These are phyloP conservation scores for Exophiala bonariae DNA, from an alignment of 2,329 filamentous ascomycete genomes.

Conservation along the genomic window DNA sequence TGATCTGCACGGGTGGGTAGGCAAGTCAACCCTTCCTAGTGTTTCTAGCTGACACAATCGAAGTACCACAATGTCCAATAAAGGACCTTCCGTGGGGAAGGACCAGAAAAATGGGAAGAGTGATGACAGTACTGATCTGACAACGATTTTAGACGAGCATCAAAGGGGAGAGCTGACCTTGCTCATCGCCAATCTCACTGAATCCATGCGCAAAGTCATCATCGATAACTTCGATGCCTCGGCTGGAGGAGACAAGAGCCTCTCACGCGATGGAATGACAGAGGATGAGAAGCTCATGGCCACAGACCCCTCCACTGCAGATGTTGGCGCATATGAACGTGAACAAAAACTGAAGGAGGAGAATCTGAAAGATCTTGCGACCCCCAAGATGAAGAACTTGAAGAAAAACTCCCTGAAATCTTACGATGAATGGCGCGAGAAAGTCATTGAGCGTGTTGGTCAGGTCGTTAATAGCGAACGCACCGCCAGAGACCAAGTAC, in stretches of 20 bases:
- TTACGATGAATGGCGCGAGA: conserved; percentile 79
- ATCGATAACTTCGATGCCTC: conserved; percentile 38
- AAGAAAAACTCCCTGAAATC: conserved; percentile 68
- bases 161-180: conserved; percentile 45
- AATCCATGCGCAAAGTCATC: conserved; percentile 41
- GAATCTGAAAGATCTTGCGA: conserved; percentile 35
- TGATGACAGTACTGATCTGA: conserved; percentile 37
- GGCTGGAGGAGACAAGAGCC: conserved; percentile 27
- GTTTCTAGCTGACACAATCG: no score
- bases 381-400: conserved; percentile 41
- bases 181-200: conserved; percentile 39
- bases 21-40: no score
- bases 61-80: conserved; percentile 8
- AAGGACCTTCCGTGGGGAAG: conserved; percentile 14
- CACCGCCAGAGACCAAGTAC: conserved; percentile 40
- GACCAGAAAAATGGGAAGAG: conserved; percentile 11
- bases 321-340: conserved; percentile 29
- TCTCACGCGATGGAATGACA: conserved; percentile 21
- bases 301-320: conserved; percentile 29
- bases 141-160: conserved; percentile 40
- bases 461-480: conserved; percentile 63
- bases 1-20: no score
- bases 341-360: conserved; percentile 34
- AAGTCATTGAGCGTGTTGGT: conserved; percentile 67
- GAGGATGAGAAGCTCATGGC: conserved; percentile 30